Evolutionary conservation across 208 protist genomes (phyloP).

Genomic region (Trypanosoma lewisi): DNA sequence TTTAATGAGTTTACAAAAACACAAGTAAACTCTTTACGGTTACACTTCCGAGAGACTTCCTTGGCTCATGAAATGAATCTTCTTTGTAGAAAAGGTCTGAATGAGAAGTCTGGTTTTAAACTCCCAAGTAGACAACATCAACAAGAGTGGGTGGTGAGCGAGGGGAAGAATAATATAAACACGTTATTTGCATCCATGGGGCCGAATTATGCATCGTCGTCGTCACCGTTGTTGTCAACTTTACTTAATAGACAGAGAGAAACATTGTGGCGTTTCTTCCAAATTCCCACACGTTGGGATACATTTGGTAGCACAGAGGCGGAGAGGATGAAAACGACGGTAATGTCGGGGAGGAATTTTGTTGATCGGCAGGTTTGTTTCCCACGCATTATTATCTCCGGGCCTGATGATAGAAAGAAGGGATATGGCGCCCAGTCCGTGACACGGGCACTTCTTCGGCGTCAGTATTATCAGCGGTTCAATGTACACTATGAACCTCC

Average conservation of each 20-base stretch:
- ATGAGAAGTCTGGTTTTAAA: background rate
- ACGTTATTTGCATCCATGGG: background rate
- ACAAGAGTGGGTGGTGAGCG: too few species aligned
- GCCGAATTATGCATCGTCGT: background rate
- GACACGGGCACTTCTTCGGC: slow-evolving; percentile 30
- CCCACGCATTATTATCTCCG: slow-evolving; percentile 74
- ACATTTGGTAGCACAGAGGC: too few species aligned
- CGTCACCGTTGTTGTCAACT: too few species aligned
- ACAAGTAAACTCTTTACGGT: slow-evolving; percentile 65
- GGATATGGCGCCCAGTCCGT: slow-evolving; percentile 37
- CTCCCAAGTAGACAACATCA: background rate
- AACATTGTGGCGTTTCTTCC: slow-evolving; percentile 20
- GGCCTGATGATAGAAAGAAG: slow-evolving; percentile 31
- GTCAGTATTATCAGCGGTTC: slow-evolving; percentile 58
- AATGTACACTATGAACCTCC: slow-evolving; percentile 21
- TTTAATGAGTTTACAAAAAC: slow-evolving; percentile 57
- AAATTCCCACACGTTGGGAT: too few species aligned
- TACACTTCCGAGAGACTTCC: slow-evolving; percentile 56
- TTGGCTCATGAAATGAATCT: slow-evolving; percentile 69
- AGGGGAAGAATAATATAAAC: background rate
- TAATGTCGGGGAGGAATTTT: slow-evolving; percentile 1
- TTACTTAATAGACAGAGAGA: slow-evolving; percentile 3
- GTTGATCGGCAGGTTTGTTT: slow-evolving; percentile 39
- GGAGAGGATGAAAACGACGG: too few species aligned
- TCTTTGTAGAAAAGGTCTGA: slow-evolving; percentile 37